These are phyloP conservation scores for Pyricularia pennisetigena DNA, from an alignment of 2,329 filamentous ascomycete genomes.

Conservation along the genomic window DNA sequence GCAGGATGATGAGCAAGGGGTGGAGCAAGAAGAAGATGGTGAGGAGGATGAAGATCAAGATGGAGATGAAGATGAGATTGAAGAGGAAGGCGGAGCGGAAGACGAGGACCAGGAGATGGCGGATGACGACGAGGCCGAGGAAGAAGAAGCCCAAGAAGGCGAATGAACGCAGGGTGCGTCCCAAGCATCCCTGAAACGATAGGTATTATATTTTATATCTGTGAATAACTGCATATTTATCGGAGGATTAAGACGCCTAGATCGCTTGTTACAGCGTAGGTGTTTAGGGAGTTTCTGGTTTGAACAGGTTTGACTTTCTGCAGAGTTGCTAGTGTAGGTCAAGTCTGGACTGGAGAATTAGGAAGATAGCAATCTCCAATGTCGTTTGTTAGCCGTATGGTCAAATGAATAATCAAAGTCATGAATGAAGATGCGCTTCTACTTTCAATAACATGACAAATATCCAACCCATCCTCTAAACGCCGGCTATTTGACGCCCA, in stretches of 20 bases:
- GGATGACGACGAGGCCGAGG: slow-evolving; percentile 7
- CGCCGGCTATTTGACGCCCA: background rate
- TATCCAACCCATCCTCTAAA: background rate
- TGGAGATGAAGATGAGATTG: background rate
- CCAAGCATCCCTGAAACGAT: background rate
- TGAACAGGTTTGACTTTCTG: background rate
- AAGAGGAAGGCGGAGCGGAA: slow-evolving; percentile 3
- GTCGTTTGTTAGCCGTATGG: background rate
- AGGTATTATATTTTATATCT: background rate
- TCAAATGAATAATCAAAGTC: background rate
- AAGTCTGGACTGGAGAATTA: background rate
- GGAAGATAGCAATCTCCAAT: background rate
- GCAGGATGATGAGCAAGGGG: slow-evolving; percentile 13
- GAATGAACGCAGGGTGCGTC: background rate
- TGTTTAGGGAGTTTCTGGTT: background rate
- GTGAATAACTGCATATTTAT: background rate
- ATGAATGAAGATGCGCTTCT: background rate
- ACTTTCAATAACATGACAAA: background rate
- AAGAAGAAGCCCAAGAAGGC: slow-evolving; percentile 13
- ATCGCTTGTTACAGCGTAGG: background rate
- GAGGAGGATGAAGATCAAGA: slow-evolving; percentile 7
- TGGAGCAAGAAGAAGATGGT: slow-evolving; percentile 8
- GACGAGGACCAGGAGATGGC: slow-evolving; percentile 10
- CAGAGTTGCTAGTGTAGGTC: background rate
- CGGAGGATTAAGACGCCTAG: no score